These are phyloP conservation scores for Penicillium paneum DNA, from an alignment of 2,329 filamentous ascomycete species.

Conservation along the genomic window DNA sequence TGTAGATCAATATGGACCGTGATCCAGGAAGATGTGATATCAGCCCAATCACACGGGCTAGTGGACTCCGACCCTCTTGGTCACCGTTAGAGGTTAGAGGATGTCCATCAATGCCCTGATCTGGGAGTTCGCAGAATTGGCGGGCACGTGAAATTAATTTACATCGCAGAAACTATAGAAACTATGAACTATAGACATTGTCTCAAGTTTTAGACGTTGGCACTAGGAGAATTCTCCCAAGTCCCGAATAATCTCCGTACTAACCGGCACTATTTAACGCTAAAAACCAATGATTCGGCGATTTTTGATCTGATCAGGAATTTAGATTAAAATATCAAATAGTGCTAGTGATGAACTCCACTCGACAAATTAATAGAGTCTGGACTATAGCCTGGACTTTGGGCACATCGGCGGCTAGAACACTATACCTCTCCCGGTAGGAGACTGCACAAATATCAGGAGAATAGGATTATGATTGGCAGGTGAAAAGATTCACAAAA, in stretches of 20 bases:
- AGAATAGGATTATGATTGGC: background rate
- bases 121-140: background rate
- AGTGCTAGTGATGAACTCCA: background rate
- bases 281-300: background rate
- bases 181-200: background rate
- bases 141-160: background rate
- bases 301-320: background rate
- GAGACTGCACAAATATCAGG: background rate
- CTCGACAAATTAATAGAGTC: background rate
- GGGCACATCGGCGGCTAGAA: background rate
- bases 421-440: conserved; percentile 2
- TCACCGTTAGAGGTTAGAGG: background rate
- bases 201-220: background rate
- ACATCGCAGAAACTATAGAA: background rate
- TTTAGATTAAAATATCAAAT: background rate
- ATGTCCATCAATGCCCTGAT: background rate
- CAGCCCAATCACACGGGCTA: conserved; percentile 6
- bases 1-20: background rate
- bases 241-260: conserved; percentile 9
- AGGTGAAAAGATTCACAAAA: background rate
- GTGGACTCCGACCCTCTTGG: background rate
- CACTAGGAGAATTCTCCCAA: conserved; percentile 3
- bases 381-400: too few species aligned
- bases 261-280: conserved; percentile 1
- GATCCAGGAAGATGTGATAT: conserved; percentile 6